Conservation (phyloP, 2,329 filamentous ascomycete genomes). For the Sporothrix brasiliensis region DNA sequence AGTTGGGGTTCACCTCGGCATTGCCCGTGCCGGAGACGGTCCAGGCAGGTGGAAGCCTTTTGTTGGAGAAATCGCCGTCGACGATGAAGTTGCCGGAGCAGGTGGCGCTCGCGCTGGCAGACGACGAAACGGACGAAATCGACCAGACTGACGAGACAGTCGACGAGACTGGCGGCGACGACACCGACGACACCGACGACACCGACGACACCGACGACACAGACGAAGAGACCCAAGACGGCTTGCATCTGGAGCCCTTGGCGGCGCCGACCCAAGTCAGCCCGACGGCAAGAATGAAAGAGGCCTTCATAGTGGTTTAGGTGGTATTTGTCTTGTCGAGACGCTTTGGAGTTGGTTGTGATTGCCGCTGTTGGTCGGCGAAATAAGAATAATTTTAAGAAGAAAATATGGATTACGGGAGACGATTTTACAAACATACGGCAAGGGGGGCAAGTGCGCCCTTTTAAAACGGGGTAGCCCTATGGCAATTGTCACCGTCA, state of each 20-base stretch:
- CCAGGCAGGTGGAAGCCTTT: neutral
- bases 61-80: neutral
- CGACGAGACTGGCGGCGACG: neutral
- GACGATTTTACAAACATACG: no score
- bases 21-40: neutral
- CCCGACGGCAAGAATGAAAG: slow-evolving; percentile 1
- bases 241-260: neutral
- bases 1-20: neutral
- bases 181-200: neutral
- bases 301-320: neutral
- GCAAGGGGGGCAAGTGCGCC: no score
- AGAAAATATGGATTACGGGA: no score
- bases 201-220: neutral
- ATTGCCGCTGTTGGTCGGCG: no score
- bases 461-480: no score
- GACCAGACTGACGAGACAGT: neutral
- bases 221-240: neutral
- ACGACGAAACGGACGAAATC: neutral
- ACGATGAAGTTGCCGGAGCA: neutral
- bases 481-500: no score
- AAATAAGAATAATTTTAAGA: no score
- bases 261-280: neutral
- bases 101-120: slow-evolving; percentile 22
- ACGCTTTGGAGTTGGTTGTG: no score
- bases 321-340: no score